Conservation (phyloP, 31 red algal species). For the Endocladia muricata region DNA sequence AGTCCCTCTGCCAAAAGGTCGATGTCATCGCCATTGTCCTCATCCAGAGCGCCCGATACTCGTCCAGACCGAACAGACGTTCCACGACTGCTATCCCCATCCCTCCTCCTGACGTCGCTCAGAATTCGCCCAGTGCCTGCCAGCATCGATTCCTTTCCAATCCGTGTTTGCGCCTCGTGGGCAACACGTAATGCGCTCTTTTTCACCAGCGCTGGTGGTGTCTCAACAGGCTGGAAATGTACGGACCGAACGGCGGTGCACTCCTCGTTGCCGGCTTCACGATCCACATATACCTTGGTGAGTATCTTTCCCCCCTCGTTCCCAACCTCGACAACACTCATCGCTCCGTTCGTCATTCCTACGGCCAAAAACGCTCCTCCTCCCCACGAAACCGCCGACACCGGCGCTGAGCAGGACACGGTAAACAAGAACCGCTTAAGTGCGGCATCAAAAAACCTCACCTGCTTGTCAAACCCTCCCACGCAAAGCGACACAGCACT, state of each 20-base stretch:
- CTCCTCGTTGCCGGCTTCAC: not conserved
- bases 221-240: slow-evolving; percentile 1
- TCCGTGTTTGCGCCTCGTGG: too few relatives aligned
- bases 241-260: slow-evolving; percentile 5
- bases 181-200: too few relatives aligned
- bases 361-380: slow-evolving; percentile 4
- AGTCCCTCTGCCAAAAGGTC: not conserved
- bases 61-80: not conserved
- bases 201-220: too few relatives aligned
- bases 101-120: too few relatives aligned
- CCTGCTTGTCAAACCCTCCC: slow-evolving; percentile 47
- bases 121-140: too few relatives aligned
- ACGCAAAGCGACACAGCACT: slow-evolving; percentile 9
- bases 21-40: not conserved
- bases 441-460: slow-evolving; percentile 22
- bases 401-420: slow-evolving; percentile 9
- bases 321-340: slow-evolving; percentile 1
- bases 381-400: slow-evolving; percentile 22
- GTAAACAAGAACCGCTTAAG: slow-evolving; percentile 7
- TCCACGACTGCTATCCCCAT: too few relatives aligned
- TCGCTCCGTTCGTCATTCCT: slow-evolving; percentile 13
- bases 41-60: not conserved
- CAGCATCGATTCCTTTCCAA: too few relatives aligned
- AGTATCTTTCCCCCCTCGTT: not conserved
- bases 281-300: not conserved